Evolutionary conservation across 2,329 filamentous ascomycete species (phyloP).

Genomic region (Septoria petroselini): DNA sequence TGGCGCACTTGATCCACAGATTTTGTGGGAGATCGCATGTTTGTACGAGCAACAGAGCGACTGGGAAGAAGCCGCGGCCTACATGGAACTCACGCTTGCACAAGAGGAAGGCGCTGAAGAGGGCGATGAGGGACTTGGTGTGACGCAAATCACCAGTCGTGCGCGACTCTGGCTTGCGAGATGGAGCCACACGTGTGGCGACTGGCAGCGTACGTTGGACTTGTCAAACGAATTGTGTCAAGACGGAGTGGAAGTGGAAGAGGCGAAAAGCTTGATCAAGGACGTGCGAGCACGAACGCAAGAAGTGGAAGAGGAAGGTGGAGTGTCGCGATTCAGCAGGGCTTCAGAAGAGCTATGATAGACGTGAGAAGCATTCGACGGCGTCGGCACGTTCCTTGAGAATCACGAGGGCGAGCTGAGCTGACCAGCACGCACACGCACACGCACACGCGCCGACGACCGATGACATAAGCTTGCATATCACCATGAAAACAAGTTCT

Average conservation of each 20-base stretch:
- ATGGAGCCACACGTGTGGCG: conserved; percentile 70
- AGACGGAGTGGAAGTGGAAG: conserved; percentile 93
- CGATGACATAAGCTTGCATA: conserved; percentile 12
- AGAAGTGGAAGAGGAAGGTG: conserved; percentile 18
- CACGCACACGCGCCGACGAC: neutral
- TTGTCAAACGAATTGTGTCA: conserved; percentile 89
- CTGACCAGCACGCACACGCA: neutral
- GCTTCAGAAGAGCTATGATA: conserved; percentile 11
- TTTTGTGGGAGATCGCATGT: conserved; percentile 81
- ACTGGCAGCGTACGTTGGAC: conserved; percentile 72
- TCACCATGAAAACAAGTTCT: conserved; percentile 4
- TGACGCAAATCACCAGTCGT: conserved; percentile 86
- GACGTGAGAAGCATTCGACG: neutral
- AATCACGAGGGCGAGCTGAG: neutral
- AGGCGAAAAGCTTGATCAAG: conserved; percentile 87
- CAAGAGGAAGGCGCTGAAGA: conserved; percentile 73
- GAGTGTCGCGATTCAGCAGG: conserved; percentile 3
- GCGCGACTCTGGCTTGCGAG: conserved; percentile 91
- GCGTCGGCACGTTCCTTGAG: neutral
- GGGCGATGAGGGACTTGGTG: conserved; percentile 63
- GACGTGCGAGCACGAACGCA: conserved; percentile 76
- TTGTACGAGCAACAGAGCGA: conserved; percentile 82
- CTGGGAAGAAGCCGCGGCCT: conserved; percentile 76
- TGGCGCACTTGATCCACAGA: conserved; percentile 77
- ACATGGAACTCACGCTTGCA: conserved; percentile 93